Evolutionary conservation across 495 filamentous ascomycete species (phyloP), one percentile per base, ranked within the genome.

Genomic region (Pseudotulostoma volvatum): DNA sequence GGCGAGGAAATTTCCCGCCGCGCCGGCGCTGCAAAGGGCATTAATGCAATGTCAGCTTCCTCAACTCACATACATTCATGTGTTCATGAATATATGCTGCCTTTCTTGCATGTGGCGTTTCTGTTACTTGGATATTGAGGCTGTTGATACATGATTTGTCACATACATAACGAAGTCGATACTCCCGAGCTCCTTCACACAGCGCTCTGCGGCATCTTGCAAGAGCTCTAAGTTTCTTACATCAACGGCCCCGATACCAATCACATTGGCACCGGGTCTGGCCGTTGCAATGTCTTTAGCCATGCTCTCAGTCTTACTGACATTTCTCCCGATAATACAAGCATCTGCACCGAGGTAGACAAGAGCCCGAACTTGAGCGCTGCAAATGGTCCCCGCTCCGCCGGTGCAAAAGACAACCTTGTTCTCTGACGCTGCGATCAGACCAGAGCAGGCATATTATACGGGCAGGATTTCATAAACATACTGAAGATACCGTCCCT

Each of bases 361-460:
- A 30, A 97, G 57, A 11, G 87, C 90, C 38, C 83, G 75, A 30
- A 94, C 90, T 59, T 95, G 90, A 7, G 79, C 84, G 47, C 80
- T 87, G 59, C 90, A 92, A 47, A 97, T 97, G 9, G 84, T 79
- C 28, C 90, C 90, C 1, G 84, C 84, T 37, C 90, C 90, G 31
- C 90, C 90, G 18, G 90, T 97, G 51, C 92, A 92, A 65, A 96
- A 88, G 45, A 95, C 70, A 14, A 96, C 86, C 53, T 90, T 90
- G 52, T 83, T 77, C 40, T 73, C 82, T 87, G 51, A 4, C 8
- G 15, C 1, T 18, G 16, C 25, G 11, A 11, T 1, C 38, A 17
- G 3, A 30, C 3, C n/a, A 37, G 23, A 25, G 40, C 19, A 17
- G n/a, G 34, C 8, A 32, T 31, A 11, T 31, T 20, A 28, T 13